Evolutionary conservation across 768 basidiomycete species (phyloP).

Genomic region (Leccinum ochraceum): DNA sequence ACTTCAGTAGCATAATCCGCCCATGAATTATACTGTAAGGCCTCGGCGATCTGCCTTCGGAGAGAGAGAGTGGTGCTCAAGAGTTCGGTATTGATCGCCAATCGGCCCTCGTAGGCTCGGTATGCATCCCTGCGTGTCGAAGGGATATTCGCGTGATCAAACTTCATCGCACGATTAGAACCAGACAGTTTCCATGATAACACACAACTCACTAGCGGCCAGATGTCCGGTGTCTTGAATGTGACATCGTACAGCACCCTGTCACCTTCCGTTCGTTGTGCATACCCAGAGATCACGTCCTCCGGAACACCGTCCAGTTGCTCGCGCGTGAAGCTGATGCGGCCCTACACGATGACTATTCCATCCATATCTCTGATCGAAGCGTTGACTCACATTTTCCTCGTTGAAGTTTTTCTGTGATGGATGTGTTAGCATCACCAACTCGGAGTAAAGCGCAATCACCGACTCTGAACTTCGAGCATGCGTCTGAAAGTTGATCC

Average conservation of each 20-base stretch:
- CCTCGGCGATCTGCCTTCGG: constrained; percentile 62
- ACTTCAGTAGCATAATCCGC: constrained; percentile 82
- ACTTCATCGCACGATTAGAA: constrained; percentile 40
- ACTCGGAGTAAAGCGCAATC: neutral
- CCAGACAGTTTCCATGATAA: neutral
- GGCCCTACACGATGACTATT: constrained; percentile 42
- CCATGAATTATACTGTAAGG: constrained; percentile 77
- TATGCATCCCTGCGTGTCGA: constrained; percentile 65
- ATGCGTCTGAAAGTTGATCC: constrained; percentile 76
- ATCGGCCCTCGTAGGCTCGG: constrained; percentile 64
- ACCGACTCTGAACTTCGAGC: constrained; percentile 77
- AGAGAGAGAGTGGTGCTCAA: constrained; percentile 66
- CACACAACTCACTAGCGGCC: constrained; percentile 58
- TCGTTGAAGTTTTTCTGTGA: constrained; percentile 83
- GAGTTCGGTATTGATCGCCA: constrained; percentile 68
- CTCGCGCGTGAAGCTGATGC: constrained; percentile 63
- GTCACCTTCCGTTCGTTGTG: constrained; percentile 57
- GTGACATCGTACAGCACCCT: constrained; percentile 69
- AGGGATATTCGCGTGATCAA: constrained; percentile 72
- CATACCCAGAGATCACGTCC: constrained; percentile 75
- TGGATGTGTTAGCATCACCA: neutral
- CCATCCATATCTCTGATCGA: neutral
- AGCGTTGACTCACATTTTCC: constrained; percentile 56
- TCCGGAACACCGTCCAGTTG: constrained; percentile 82
- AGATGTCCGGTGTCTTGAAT: constrained; percentile 81